Conservation (phyloP, 306 rosid species). For the Prunus persica region DNA sequence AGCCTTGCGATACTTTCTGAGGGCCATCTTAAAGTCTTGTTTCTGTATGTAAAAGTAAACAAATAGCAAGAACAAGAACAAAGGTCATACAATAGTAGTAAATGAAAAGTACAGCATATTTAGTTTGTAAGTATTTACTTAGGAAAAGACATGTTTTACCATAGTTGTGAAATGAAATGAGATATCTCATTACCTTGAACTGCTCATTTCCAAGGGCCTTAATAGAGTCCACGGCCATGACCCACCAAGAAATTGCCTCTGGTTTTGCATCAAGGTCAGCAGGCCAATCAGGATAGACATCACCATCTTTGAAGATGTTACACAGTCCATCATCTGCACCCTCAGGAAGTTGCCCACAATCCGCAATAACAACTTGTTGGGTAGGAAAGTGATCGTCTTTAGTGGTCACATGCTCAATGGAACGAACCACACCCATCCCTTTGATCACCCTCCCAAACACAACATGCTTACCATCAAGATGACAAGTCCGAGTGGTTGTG, state of each 20-base stretch:
- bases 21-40: conserved; percentile 76
- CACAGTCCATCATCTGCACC: conserved; percentile 58
- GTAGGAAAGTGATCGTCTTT: conserved; percentile 44
- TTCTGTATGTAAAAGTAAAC: conserved; percentile 32
- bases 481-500: conserved; percentile 48
- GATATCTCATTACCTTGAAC: conserved; percentile 45
- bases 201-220: conserved; percentile 66
- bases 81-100: neutral
- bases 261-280: conserved; percentile 55
- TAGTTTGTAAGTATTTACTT: neutral
- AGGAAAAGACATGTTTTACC: neutral
- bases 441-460: conserved; percentile 66
- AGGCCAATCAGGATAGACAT: conserved; percentile 69
- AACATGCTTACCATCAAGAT: conserved; percentile 79
- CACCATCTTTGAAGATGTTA: conserved; percentile 73
- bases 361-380: conserved; percentile 44
- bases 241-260: conserved; percentile 71
- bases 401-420: conserved; percentile 43
- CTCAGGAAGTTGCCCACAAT: conserved; percentile 61
- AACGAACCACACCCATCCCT: conserved; percentile 76
- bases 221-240: conserved; percentile 49
- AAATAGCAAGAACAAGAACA: neutral
- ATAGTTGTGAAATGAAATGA: neutral
- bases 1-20: conserved; percentile 70
- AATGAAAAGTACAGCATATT: neutral